Evolutionary conservation across 2,329 filamentous ascomycete species (phyloP).

Genomic region (Colletotrichum sp.): DNA sequence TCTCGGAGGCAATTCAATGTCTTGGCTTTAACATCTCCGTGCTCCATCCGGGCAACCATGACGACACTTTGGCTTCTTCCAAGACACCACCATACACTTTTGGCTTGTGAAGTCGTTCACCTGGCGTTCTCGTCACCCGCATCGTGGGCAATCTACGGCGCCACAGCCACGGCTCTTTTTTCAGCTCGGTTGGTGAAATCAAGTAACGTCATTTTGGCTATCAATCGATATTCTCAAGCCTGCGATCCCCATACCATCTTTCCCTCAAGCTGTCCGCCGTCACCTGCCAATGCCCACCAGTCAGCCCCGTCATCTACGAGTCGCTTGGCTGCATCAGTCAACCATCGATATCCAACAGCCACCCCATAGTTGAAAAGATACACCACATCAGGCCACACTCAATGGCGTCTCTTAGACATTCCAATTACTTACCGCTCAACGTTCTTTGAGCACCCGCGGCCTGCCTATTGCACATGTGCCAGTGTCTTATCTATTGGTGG

Average conservation of each 20-base stretch:
- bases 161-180: neutral
- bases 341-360: neutral
- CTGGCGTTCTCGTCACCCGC: neutral
- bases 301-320: neutral
- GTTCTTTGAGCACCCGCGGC: neutral
- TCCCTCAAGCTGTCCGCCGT: neutral
- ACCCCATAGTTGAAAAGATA: neutral
- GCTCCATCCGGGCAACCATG: neutral
- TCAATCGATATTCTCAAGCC: neutral
- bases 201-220: neutral
- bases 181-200: neutral
- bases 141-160: neutral
- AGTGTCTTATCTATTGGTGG: conserved; percentile 12
- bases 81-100: neutral
- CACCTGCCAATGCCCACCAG: neutral
- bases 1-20: neutral
- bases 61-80: neutral
- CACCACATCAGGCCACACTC: neutral
- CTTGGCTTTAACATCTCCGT: neutral
- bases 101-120: neutral
- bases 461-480: neutral
- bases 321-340: neutral
- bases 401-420: neutral
- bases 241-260: neutral
- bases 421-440: neutral